Conservation (phyloP, 1,284 basidiomycete genomes). For the Tilletia indica region DNA sequence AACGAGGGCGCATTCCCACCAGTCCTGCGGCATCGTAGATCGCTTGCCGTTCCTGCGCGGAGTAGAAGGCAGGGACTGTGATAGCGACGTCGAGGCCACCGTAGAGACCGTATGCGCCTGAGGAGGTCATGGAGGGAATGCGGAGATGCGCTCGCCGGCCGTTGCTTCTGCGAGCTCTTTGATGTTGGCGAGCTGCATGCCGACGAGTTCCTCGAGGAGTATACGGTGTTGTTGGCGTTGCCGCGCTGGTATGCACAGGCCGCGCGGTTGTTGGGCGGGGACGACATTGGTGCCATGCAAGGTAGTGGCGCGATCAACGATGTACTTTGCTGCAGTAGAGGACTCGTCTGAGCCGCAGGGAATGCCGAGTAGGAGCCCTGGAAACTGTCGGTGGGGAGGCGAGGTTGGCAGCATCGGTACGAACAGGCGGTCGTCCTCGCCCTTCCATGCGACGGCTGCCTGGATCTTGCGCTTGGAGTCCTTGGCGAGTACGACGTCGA, state of each 20-base stretch:
- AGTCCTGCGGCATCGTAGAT: constrained; percentile 80
- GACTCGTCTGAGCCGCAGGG: constrained; percentile 1
- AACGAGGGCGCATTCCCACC: constrained; percentile 79
- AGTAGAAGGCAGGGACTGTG: constrained; percentile 53
- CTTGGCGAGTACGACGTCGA: constrained; percentile 92
- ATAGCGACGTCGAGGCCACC: constrained; percentile 52
- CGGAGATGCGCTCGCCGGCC: constrained; percentile 59
- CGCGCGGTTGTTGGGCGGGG: not conserved
- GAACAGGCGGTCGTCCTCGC: constrained; percentile 71
- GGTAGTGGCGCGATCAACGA: not conserved
- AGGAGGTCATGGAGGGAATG: constrained; percentile 23
- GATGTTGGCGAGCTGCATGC: constrained; percentile 89
- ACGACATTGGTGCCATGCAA: not conserved
- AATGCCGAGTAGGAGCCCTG: constrained; percentile 73
- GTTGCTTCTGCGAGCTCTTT: constrained; percentile 79
- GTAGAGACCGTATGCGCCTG: constrained; percentile 14
- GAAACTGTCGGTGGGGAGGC: constrained; percentile 86
- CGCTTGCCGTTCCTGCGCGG: constrained; percentile 75
- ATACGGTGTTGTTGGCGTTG: not conserved
- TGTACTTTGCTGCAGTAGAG: not conserved
- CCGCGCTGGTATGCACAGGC: constrained; percentile 9
- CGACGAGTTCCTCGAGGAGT: constrained; percentile 79
- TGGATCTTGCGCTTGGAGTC: constrained; percentile 96
- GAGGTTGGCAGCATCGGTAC: constrained; percentile 78
- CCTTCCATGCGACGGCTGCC: constrained; percentile 64